A percentile compares a stretch with the other conserved stretches of the same genome.
Conservation (phyloP, 768 basidiomycete species). For the Candolleomyces efflorescens region DNA sequence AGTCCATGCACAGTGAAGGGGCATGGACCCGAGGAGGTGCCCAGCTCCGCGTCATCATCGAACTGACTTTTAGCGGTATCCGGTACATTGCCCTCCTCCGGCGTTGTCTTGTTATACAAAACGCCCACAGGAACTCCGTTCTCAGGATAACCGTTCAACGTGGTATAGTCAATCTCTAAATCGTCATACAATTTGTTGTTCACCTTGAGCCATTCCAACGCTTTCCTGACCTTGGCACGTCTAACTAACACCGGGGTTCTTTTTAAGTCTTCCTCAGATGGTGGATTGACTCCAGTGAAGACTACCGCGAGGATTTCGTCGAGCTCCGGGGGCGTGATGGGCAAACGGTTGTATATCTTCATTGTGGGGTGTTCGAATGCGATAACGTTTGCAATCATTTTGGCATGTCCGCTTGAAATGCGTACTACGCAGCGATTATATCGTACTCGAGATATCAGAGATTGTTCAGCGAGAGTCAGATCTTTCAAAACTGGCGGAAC, state of each 20-base stretch:
- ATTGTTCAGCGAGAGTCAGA: background rate
- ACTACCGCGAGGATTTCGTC: conserved; percentile 29
- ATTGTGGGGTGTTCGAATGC: background rate
- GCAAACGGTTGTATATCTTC: conserved; percentile 2
- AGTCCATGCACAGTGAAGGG: conserved; percentile 36
- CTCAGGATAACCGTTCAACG: conserved; percentile 19
- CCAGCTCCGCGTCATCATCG: conserved; percentile 27
- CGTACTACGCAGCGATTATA: conserved; percentile 1
- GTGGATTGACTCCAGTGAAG: conserved; percentile 24
- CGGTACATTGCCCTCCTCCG: conserved; percentile 14
- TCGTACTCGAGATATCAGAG: background rate
- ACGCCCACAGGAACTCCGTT: conserved; percentile 20
- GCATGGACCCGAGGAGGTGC: conserved; percentile 26
- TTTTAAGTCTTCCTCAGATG: conserved; percentile 21
- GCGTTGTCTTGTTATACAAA: conserved; percentile 15
- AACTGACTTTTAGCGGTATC: conserved; percentile 13
- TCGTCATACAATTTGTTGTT: conserved; percentile 32
- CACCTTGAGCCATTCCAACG: conserved; percentile 31
- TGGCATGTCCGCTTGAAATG: background rate
- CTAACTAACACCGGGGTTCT: conserved; percentile 25
- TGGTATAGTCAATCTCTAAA: conserved; percentile 23
- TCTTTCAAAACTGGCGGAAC: background rate
- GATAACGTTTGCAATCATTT: conserved; percentile 3
- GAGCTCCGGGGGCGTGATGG: conserved; percentile 12
- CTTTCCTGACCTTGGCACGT: conserved; percentile 16